Evolutionary conservation across 2,329 filamentous ascomycete species (phyloP).

Genomic region (Atkinsonella hypoxylon): DNA sequence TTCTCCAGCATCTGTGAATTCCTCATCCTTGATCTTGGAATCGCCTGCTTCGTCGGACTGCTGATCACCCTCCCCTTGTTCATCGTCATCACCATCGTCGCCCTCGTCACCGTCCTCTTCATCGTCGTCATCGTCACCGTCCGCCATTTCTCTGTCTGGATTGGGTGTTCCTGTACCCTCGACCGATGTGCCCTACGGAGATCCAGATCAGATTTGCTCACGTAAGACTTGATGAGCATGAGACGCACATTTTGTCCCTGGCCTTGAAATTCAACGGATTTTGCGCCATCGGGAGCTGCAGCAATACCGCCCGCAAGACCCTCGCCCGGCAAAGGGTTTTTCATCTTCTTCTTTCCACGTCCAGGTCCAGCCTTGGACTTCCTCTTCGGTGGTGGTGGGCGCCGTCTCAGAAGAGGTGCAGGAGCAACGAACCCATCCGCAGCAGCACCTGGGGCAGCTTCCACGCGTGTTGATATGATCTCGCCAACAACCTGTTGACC

Average conservation of each 20-base stretch:
- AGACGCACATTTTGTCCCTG: constrained; percentile 27
- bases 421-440: constrained; percentile 37
- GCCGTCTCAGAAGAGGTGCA: constrained; percentile 38
- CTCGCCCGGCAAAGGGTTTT: constrained; percentile 30
- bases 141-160: constrained; percentile 41
- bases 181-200: constrained; percentile 26
- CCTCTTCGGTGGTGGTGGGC: constrained; percentile 65
- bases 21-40: constrained; percentile 23
- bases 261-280: constrained; percentile 26
- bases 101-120: constrained; percentile 36
- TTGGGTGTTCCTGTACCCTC: constrained; percentile 32
- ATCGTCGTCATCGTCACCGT: constrained; percentile 34
- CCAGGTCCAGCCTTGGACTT: constrained; percentile 67
- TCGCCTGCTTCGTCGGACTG: constrained; percentile 32
- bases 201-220: not conserved
- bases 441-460: constrained; percentile 44
- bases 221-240: not conserved
- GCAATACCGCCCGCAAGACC: constrained; percentile 17
- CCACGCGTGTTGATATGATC: constrained; percentile 51
- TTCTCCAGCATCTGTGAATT: constrained; percentile 24
- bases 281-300: constrained; percentile 24
- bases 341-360: constrained; percentile 70
- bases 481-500: constrained; percentile 75
- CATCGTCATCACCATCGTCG: constrained; percentile 35
- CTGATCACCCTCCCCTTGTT: constrained; percentile 34